These are phyloP conservation scores for Purpureocillium takamizusanense DNA, from an alignment of 2,329 filamentous ascomycete species.

Conservation along the genomic window DNA sequence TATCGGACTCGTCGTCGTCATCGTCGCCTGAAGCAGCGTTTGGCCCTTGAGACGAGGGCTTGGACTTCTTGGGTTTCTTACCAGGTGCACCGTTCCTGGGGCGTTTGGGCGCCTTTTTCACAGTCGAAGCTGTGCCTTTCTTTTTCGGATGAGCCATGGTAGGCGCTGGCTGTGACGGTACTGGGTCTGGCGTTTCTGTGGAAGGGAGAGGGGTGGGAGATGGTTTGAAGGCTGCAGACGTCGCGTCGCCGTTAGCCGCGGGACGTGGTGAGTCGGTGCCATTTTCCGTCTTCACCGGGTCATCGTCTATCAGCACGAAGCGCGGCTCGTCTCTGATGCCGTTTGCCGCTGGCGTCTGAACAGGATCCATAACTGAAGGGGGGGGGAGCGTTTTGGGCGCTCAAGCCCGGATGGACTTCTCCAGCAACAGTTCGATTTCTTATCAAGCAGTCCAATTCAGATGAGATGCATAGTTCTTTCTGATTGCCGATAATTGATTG, in stretches of 20 bases:
- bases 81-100: conserved; percentile 19
- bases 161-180: conserved; percentile 12
- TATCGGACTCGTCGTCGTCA: conserved; percentile 53
- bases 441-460: no score
- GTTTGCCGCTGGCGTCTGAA: conserved; percentile 9
- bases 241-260: conserved; percentile 7
- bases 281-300: conserved; percentile 15
- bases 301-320: conserved; percentile 15
- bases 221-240: conserved; percentile 15
- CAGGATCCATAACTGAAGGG: conserved; percentile 17
- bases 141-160: conserved; percentile 21
- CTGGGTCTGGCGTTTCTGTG: conserved; percentile 16
- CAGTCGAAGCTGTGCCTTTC: conserved; percentile 29
- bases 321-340: conserved; percentile 15
- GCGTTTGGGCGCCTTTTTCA: conserved; percentile 33
- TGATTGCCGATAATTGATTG: no score
- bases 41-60: conserved; percentile 10
- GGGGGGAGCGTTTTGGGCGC: background rate
- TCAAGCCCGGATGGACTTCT: background rate
- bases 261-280: conserved; percentile 13
- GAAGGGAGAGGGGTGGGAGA: conserved; percentile 20
- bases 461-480: no score
- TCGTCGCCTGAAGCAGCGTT: conserved; percentile 28
- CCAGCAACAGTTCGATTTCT: no score
- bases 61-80: conserved; percentile 23